These are phyloP conservation scores for Chrysoporthe puriensis DNA, from an alignment of 2,329 filamentous ascomycete species.

Conservation along the genomic window DNA sequence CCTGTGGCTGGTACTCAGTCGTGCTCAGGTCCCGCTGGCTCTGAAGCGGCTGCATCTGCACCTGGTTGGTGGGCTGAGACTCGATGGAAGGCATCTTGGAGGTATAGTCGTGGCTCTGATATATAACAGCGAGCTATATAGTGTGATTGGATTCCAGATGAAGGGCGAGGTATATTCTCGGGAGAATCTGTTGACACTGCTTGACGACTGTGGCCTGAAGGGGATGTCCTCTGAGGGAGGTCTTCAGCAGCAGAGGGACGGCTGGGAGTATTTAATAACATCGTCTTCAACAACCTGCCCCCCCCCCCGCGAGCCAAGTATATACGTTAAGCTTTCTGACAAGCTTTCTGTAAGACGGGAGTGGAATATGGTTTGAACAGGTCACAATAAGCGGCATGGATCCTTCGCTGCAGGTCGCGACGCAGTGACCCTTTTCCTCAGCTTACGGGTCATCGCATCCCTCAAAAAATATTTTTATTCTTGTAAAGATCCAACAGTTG, in stretches of 20 bases:
- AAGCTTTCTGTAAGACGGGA: conserved; percentile 1
- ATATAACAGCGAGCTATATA: neutral
- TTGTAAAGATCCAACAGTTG: no score
- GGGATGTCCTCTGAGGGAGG: no score
- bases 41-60: conserved; percentile 3
- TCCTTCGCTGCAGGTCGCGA: neutral
- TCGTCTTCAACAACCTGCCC: neutral
- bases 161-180: no score
- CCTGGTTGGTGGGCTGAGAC: conserved; percentile 9
- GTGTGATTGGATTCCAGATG: neutral
- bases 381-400: neutral
- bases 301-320: neutral
- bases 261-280: neutral
- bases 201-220: no score
- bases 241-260: neutral
- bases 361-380: neutral
- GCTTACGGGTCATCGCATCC: no score
- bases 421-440: neutral
- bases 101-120: neutral
- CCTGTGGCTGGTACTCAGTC: conserved; percentile 7
- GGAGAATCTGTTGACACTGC: no score
- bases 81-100: conserved; percentile 9
- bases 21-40: neutral
- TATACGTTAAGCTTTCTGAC: conserved; percentile 1
- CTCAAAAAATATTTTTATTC: no score